Conservation (phyloP, 257 asterid genomes). For the Linaria vulgaris region DNA sequence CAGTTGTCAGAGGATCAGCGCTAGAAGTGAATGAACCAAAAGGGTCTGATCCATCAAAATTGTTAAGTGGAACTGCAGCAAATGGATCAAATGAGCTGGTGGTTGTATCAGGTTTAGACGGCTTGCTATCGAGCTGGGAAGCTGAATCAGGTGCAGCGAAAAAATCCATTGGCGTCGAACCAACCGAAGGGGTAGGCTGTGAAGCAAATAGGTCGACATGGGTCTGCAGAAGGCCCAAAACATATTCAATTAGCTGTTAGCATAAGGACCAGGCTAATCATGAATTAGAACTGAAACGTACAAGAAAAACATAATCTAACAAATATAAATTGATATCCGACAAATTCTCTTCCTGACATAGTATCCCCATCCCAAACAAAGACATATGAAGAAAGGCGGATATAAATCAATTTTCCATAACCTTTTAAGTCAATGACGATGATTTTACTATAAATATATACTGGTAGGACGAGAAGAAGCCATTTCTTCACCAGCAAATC, state of each 20-base stretch:
- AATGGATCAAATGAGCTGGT: constrained; percentile 62
- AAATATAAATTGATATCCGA: background rate
- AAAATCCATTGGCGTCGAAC: constrained; percentile 60
- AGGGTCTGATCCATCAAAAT: constrained; percentile 65
- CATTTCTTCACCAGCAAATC: background rate
- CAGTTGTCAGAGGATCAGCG: constrained; percentile 36
- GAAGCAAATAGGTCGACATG: constrained; percentile 70
- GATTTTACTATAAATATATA: background rate
- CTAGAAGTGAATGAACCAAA: constrained; percentile 64
- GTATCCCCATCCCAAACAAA: background rate
- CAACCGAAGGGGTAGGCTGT: constrained; percentile 52
- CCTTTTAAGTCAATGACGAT: constrained; percentile 2
- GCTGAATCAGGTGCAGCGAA: constrained; percentile 65
- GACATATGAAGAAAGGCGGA: background rate
- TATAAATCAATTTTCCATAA: background rate
- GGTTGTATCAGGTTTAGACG: constrained; percentile 42
- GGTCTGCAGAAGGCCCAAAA: constrained; percentile 43
- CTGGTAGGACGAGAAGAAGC: background rate
- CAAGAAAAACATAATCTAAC: constrained; percentile 2
- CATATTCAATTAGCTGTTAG: constrained; percentile 20
- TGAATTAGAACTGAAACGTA: constrained; percentile 1
- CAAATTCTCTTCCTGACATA: background rate
- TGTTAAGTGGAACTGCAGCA: constrained; percentile 72
- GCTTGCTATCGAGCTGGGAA: constrained; percentile 37
- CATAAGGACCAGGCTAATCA: background rate